phyloP scores from a whole-genome alignment of 805 yeast genomes.

The Ogataea corticis region DNA sequence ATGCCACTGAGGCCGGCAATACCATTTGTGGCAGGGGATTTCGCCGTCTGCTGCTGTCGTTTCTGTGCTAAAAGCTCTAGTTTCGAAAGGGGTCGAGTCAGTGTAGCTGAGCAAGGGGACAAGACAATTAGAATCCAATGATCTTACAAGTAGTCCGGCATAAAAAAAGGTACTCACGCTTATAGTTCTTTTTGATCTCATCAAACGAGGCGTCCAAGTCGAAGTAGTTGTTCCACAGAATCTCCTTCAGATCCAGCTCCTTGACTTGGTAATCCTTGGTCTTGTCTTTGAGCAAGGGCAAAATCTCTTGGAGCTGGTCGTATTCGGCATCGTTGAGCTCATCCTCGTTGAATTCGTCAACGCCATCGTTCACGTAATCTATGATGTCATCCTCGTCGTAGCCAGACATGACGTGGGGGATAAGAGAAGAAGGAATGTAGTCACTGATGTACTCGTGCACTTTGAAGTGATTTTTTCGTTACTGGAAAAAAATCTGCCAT shows the following conservation, averaged over 20 bases:
- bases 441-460: no score
- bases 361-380: slow-evolving; percentile 22
- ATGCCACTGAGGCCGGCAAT: slow-evolving; percentile 3
- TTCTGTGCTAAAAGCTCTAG: slow-evolving; percentile 48
- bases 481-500: not conserved
- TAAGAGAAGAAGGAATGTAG: not conserved
- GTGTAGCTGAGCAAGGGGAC: slow-evolving; percentile 7
- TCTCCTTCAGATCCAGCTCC: slow-evolving; percentile 54
- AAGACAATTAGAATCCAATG: slow-evolving; percentile 18
- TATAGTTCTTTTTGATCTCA: slow-evolving; percentile 42
- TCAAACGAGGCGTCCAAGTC: slow-evolving; percentile 51
- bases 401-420: slow-evolving; percentile 10
- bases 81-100: slow-evolving; percentile 35
- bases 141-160: slow-evolving; percentile 5
- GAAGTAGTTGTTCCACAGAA: slow-evolving; percentile 59
- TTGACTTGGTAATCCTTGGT: slow-evolving; percentile 44
- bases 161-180: slow-evolving; percentile 26
- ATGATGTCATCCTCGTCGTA: slow-evolving; percentile 25
- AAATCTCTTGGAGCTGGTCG: slow-evolving; percentile 39
- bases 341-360: slow-evolving; percentile 39
- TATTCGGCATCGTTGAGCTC: slow-evolving; percentile 44
- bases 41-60: not conserved
- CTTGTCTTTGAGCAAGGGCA: slow-evolving; percentile 44
- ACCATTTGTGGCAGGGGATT: not conserved
- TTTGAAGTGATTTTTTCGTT: no score